Conservation (phyloP, 306 rosid species). For the Dalbergia cochinchinensis region DNA sequence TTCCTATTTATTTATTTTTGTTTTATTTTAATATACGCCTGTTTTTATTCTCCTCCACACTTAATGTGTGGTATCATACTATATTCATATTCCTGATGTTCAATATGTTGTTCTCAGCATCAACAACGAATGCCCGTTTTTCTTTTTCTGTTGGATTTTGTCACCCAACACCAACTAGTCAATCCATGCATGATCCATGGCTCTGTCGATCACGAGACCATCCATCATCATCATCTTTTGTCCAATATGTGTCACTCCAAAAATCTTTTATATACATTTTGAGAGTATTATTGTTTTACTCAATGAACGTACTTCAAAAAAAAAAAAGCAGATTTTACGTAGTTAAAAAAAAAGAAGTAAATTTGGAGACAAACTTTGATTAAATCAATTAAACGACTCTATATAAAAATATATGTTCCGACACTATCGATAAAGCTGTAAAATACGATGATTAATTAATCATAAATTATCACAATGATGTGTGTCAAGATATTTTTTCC, state of each 20-base stretch:
- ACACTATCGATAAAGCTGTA: neutral
- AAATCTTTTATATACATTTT: neutral
- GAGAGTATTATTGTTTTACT: neutral
- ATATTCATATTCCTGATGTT: too few species aligned
- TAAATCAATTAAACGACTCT: conserved; percentile 1
- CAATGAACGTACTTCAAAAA: neutral
- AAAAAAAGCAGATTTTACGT: too few species aligned
- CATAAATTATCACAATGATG: neutral
- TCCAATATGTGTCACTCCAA: neutral
- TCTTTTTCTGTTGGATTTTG: conserved; percentile 16
- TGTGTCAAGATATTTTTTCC: neutral
- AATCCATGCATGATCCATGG: neutral
- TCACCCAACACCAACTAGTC: conserved; percentile 14
- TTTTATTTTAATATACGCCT: too few species aligned
- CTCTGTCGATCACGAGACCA: conserved; percentile 1
- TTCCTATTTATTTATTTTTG: too few species aligned
- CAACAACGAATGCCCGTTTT: neutral
- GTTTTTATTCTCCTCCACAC: too few species aligned
- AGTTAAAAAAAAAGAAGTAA: too few species aligned
- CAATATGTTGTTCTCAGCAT: too few species aligned
- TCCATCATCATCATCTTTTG: neutral
- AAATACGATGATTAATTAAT: conserved; percentile 3
- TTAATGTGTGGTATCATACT: too few species aligned
- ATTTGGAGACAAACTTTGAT: neutral
- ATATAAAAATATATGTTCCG: neutral